Evolutionary conservation across 768 basidiomycete species (phyloP).

Genomic region (Tricholoma flavovirens): DNA sequence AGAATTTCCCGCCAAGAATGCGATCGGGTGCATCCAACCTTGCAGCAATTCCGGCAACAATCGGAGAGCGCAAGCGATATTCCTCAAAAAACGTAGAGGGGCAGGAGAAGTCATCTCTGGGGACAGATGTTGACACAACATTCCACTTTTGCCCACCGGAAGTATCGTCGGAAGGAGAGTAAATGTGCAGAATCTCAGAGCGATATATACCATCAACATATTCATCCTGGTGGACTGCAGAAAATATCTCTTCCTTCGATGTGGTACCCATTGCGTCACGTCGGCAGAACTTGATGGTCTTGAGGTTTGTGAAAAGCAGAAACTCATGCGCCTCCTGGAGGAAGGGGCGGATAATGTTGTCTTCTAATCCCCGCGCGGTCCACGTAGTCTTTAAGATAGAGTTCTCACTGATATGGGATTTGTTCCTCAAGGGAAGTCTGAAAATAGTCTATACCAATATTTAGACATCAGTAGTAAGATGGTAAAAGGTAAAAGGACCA

Average conservation of each 20-base stretch:
- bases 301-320: conserved; percentile 36
- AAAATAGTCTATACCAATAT: conserved; percentile 35
- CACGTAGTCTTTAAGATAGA: conserved; percentile 20
- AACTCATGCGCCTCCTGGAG: conserved; percentile 27
- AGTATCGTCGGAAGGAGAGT: not conserved
- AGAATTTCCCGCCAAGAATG: conserved; percentile 23
- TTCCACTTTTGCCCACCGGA: not conserved
- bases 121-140: conserved; percentile 3
- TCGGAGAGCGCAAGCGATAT: conserved; percentile 25
- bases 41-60: conserved; percentile 29
- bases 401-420: conserved; percentile 16
- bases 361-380: conserved; percentile 15
- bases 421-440: conserved; percentile 36
- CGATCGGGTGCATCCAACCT: conserved; percentile 9
- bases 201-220: not conserved
- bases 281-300: conserved; percentile 20
- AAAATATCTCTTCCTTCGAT: not conserved
- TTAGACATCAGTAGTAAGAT: too few species aligned
- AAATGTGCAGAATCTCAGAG: not conserved
- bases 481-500: conserved; percentile 10
- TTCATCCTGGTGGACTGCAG: not conserved
- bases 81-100: conserved; percentile 6
- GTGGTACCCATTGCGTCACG: conserved; percentile 12
- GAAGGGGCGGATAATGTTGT: conserved; percentile 28
- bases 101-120: not conserved